Conservation (phyloP, 192 early-diverging fungal genomes). For the Borealophlyctis nickersoniae region DNA sequence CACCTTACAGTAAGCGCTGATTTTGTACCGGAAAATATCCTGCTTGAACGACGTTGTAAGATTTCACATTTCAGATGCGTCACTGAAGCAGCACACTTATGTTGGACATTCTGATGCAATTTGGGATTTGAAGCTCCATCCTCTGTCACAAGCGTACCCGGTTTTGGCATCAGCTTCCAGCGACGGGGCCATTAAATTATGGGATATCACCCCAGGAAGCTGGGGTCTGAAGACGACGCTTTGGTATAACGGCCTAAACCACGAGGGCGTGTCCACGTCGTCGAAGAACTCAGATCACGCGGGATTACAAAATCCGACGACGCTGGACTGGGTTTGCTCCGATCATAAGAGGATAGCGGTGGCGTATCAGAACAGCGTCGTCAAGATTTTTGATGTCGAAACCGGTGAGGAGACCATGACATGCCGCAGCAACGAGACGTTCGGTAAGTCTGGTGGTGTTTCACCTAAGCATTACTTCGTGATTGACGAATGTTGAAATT, state of each 20-base stretch:
- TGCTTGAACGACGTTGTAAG: slow-evolving; percentile 4
- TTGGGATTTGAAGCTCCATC: slow-evolving; percentile 78
- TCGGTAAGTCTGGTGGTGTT: slow-evolving; percentile 47
- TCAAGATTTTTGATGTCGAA: slow-evolving; percentile 76
- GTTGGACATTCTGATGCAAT: slow-evolving; percentile 80
- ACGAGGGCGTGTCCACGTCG: not conserved
- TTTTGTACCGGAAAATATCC: no score
- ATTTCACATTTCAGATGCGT: slow-evolving; percentile 4
- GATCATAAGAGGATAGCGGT: slow-evolving; percentile 61
- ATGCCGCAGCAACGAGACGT: slow-evolving; percentile 57
- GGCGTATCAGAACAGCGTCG: slow-evolving; percentile 57
- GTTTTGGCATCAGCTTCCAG: slow-evolving; percentile 71
- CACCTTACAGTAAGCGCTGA: slow-evolving; percentile 40
- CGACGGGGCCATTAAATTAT: slow-evolving; percentile 79
- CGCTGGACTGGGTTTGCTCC: slow-evolving; percentile 64
- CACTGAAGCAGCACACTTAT: slow-evolving; percentile 50
- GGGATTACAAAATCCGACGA: slow-evolving; percentile 50
- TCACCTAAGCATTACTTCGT: slow-evolving; percentile 4
- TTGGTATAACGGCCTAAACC: slow-evolving; percentile 31
- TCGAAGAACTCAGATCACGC: not conserved
- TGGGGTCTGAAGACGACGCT: slow-evolving; percentile 29
- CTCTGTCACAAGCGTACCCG: slow-evolving; percentile 44
- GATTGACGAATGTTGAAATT: slow-evolving; percentile 2
- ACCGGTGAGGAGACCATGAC: slow-evolving; percentile 57
- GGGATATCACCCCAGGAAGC: slow-evolving; percentile 54